Base-by-base conservation (phyloP, 179 eudicot genomes). In the Gypsophila paniculata region DNA sequence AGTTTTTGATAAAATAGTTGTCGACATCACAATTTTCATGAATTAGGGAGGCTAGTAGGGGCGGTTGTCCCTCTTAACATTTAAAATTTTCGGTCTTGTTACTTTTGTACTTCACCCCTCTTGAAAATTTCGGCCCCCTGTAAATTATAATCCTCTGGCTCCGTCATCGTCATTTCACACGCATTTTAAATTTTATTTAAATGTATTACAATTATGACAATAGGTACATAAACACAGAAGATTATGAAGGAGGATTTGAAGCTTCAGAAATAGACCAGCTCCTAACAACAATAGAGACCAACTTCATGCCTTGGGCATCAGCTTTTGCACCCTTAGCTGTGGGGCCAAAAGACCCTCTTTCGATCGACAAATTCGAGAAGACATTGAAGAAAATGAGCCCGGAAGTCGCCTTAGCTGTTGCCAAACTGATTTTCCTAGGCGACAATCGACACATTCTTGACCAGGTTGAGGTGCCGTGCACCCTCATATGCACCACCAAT, bases 231-330 rank as follows among this genome's bases (percentile, higher is more conserved):
- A 93, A 91, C 75, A 57, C 82, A 9, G 91, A 89, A 58, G 96
- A 80, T 65, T 91, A 93, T 69, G 92, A 91, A 86, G 97, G 97
- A 15, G 99, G 99, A 14, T 91, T 94, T 61, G 88, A 86, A 13
- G 59, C 46, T 14, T 21, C 85, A 38, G 83, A 87, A n/a, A 46
- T 94, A 0, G 92, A 94, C 49, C 83, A 89, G 67, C 64, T 94
- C 22, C 73, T 94, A 2, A 46, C 83, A 54, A 82, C 76, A 55
- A 88, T 94, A 22, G 89, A 89, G 34, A 39, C 80, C 25, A 82
- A 88, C 71, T 88, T 82, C 72, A 51, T 78, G 4, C 18, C 21
- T 0, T 94, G 99, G 99, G 86, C 86, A 14, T 73, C 92, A 38
- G 68, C 71, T 53, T 91, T 91, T 54, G 87, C 87, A 15, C 57